A percentile compares a stretch with the other conserved stretches of the same genome.
Conservation (phyloP, 139 green algal genomes). For the Closterium sp. region DNA sequence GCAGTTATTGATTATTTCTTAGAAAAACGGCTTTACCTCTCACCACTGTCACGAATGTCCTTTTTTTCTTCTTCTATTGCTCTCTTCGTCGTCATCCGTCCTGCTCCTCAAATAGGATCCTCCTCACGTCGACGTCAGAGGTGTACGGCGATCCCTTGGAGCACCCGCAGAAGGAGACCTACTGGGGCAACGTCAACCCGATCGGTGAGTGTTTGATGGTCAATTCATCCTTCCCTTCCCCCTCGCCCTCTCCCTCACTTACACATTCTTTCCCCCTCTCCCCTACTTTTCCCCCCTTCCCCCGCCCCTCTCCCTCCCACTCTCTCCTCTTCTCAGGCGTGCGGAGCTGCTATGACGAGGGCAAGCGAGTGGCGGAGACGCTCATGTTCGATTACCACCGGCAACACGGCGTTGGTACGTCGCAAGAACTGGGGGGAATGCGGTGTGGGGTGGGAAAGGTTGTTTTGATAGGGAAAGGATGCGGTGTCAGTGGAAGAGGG, state of each 20-base stretch:
- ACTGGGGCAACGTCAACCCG: constrained; percentile 99
- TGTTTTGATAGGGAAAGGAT: neutral
- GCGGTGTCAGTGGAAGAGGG: neutral
- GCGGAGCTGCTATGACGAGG: constrained; percentile 97
- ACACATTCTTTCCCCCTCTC: neutral
- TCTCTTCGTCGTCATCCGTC: neutral
- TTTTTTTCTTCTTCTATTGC: neutral
- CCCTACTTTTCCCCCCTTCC: neutral
- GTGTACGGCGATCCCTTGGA: constrained; percentile 97
- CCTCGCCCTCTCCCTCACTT: neutral
- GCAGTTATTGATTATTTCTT: no score
- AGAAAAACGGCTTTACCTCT: no score
- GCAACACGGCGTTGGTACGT: constrained; percentile 45
- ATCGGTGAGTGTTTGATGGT: constrained; percentile 65
- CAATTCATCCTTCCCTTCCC: neutral
- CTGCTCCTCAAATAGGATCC: constrained; percentile 56
- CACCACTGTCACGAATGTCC: no score
- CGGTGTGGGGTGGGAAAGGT: neutral
- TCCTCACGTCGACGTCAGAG: constrained; percentile 92
- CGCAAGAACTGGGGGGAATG: neutral
- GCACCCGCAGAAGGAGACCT: constrained; percentile 96
- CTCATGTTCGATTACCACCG: constrained; percentile 94
- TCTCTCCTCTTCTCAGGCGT: constrained; percentile 58
- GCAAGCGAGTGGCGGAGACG: constrained; percentile 95
- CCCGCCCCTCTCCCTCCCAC: neutral